These are phyloP conservation scores for Magnusiomyces magnusii DNA, from an alignment of 1,139 yeast genomes.

Conservation along the genomic window DNA sequence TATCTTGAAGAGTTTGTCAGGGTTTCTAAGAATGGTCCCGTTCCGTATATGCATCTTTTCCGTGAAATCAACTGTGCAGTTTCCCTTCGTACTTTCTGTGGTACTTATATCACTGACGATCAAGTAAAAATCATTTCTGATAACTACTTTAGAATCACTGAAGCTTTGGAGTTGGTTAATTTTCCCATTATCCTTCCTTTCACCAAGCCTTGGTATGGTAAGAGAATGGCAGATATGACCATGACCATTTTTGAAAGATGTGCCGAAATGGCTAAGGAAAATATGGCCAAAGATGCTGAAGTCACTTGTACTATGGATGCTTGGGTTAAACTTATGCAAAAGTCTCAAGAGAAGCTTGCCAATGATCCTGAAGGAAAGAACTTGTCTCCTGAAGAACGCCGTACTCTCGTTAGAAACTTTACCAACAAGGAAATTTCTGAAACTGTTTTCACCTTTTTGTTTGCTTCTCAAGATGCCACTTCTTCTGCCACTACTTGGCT, in stretches of 20 bases:
- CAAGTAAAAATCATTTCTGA: conserved; percentile 85
- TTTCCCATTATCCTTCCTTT: conserved; percentile 94
- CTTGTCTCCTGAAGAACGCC: conserved; percentile 40
- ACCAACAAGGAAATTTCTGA: conserved; percentile 88
- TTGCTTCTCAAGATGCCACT: conserved; percentile 97
- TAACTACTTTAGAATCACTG: conserved; percentile 83
- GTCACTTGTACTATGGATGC: conserved; percentile 91
- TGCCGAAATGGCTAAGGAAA: conserved; percentile 77
- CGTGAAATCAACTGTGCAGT: conserved; percentile 95
- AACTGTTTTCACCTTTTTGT: conserved; percentile 90
- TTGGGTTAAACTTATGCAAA: conserved; percentile 82
- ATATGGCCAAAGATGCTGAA: conserved; percentile 68
- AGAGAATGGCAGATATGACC: conserved; percentile 84
- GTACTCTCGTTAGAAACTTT: conserved; percentile 69
- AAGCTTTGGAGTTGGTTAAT: conserved; percentile 93
- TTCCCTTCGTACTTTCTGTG: conserved; percentile 89
- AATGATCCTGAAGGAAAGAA: conserved; percentile 34
- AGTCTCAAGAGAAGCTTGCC: conserved; percentile 51
- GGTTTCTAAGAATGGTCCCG: conserved; percentile 49
- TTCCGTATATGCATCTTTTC: conserved; percentile 81
- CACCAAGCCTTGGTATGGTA: conserved; percentile 98
- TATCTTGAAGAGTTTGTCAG: conserved; percentile 63
- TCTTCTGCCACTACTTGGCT: conserved; percentile 98
- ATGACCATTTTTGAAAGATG: conserved; percentile 86
- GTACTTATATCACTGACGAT: conserved; percentile 85